Percentiles rank a stretch among this genome's conserved stretches.
Evolutionary conservation across 1,139 yeast species (phyloP).

Genomic region (Magnusiomyces suaveolens): DNA sequence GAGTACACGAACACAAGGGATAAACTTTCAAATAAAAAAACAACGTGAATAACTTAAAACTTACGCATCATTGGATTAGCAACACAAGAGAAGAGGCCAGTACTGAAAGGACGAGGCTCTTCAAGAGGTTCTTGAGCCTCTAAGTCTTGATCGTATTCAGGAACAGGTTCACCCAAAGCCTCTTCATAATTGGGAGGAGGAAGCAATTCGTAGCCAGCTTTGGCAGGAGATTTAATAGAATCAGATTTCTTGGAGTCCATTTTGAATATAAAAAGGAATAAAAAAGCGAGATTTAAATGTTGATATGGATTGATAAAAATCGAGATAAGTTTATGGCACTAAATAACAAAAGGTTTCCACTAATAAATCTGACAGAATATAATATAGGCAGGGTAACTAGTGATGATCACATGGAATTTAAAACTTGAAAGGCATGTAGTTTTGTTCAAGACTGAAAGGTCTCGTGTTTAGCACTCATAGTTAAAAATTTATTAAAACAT

Average conservation of each 20-base stretch:
- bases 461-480: too few species aligned
- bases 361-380: too few species aligned
- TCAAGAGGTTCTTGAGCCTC: neutral
- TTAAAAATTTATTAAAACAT: too few species aligned
- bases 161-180: neutral
- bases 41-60: neutral
- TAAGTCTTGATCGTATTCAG: neutral
- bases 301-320: too few species aligned
- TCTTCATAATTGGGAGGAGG: conserved; percentile 3
- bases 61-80: neutral
- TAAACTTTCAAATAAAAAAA: neutral
- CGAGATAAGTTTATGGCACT: too few species aligned
- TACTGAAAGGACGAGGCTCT: neutral
- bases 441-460: too few species aligned
- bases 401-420: too few species aligned
- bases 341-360: too few species aligned
- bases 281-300: too few species aligned
- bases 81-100: neutral
- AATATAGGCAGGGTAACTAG: too few species aligned
- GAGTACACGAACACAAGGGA: neutral
- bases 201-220: neutral
- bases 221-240: neutral
- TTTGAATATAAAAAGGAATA: neutral
- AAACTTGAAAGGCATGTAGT: too few species aligned
- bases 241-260: neutral